A percentile compares a stretch with the other conserved stretches of the same genome.
Conservation (phyloP, 2,329 filamentous ascomycete species). For the Emmonsiellopsis sp. region DNA sequence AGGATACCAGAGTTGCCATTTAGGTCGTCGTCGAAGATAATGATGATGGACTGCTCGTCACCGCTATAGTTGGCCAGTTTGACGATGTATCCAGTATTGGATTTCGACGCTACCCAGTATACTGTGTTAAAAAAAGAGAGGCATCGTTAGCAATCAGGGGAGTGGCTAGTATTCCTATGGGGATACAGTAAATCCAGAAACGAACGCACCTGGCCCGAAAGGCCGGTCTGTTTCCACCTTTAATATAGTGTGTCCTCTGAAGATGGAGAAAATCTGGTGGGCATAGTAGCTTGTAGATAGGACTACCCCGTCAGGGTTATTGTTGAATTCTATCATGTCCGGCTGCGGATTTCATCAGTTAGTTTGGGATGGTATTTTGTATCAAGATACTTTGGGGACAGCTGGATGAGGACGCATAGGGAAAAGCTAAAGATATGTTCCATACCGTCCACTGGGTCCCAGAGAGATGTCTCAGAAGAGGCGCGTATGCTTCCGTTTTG, state of each 20-base stretch:
- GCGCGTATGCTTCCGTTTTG: conserved; percentile 28
- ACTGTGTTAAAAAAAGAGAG: conserved; percentile 12
- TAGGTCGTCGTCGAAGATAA: conserved; percentile 17
- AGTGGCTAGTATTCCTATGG: no score
- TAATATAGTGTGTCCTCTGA: conserved; percentile 23
- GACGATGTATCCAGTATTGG: conserved; percentile 16
- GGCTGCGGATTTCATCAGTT: conserved; percentile 13
- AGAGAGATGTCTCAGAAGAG: conserved; percentile 27
- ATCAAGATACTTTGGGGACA: not conserved
- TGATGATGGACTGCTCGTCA: conserved; percentile 15
- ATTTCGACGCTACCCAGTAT: conserved; percentile 26
- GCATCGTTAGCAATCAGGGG: not conserved
- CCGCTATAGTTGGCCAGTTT: conserved; percentile 25
- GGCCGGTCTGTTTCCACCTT: conserved; percentile 17
- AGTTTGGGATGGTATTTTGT: not conserved
- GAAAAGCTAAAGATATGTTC: not conserved
- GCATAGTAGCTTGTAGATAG: conserved; percentile 28
- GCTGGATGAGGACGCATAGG: no score
- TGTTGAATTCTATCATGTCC: conserved; percentile 25
- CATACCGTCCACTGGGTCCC: conserved; percentile 26
- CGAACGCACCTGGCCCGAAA: conserved; percentile 17
- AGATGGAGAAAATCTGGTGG: conserved; percentile 27
- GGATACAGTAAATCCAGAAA: not conserved
- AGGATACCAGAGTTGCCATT: not conserved
- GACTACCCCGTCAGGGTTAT: conserved; percentile 18